Conservation (phyloP, 768 basidiomycete species). For the Dictyophora rubrovolvata region DNA sequence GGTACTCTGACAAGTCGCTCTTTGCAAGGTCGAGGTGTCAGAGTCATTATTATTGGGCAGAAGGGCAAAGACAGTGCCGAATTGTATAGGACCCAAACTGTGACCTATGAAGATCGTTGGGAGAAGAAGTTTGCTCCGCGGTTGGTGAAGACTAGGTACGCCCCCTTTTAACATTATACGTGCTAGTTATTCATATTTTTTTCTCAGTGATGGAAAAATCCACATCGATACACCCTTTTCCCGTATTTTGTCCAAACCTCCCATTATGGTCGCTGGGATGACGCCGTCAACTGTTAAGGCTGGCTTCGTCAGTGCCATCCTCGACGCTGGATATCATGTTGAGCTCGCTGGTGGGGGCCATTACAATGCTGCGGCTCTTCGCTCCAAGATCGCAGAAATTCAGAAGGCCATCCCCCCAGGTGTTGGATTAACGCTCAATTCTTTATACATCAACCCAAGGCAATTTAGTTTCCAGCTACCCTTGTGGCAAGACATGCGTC, state of each 20-base stretch:
- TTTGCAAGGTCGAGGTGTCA: slow-evolving; percentile 87
- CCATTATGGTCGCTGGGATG: slow-evolving; percentile 99
- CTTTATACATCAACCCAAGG: slow-evolving; percentile 96
- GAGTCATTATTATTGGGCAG: slow-evolving; percentile 85
- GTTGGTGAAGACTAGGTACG: slow-evolving; percentile 82
- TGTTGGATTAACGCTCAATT: slow-evolving; percentile 86
- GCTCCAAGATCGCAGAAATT: slow-evolving; percentile 87
- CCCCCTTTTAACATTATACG: slow-evolving; percentile 4
- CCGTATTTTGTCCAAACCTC: slow-evolving; percentile 89
- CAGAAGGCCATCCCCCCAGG: slow-evolving; percentile 76
- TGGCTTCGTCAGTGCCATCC: slow-evolving; percentile 87
- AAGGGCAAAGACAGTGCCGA: slow-evolving; percentile 83
- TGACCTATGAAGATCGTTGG: slow-evolving; percentile 86
- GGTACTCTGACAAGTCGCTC: slow-evolving; percentile 85
- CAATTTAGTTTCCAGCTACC: slow-evolving; percentile 97
- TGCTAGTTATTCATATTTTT: not conserved
- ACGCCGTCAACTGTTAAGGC: slow-evolving; percentile 94
- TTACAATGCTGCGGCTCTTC: slow-evolving; percentile 84
- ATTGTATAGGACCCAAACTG: slow-evolving; percentile 54
- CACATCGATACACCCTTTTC: slow-evolving; percentile 96
- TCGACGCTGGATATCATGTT: slow-evolving; percentile 90
- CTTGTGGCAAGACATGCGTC: slow-evolving; percentile 95
- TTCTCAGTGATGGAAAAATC: slow-evolving; percentile 74
- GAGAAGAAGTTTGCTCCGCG: slow-evolving; percentile 76
- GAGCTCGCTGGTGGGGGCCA: slow-evolving; percentile 98